Conservation (phyloP, 73 alveolate species). For the Durusdinium trenchii region DNA sequence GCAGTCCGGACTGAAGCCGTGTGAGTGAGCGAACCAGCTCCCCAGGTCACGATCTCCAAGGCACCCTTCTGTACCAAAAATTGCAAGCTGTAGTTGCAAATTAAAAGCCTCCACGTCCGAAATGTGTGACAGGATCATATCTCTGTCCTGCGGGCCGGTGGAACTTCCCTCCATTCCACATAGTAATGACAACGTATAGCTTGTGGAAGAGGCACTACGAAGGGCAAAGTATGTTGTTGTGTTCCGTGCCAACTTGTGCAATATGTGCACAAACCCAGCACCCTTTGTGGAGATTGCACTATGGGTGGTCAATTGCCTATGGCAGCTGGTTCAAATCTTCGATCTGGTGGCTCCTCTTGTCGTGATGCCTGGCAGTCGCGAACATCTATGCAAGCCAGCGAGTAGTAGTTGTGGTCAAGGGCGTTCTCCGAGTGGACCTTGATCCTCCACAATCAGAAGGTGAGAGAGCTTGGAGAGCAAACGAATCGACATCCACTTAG, state of each 20-base stretch:
- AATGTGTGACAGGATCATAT: slow-evolving; percentile 56
- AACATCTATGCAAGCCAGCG: slow-evolving; percentile 50
- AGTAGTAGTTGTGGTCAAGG: slow-evolving; percentile 38
- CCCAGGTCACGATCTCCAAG: neutral
- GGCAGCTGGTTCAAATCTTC: neutral
- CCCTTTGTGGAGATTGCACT: no score
- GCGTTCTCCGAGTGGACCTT: slow-evolving; percentile 45
- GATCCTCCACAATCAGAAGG: no score
- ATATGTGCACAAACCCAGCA: no score
- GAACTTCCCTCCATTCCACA: no score
- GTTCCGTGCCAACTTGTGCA: no score
- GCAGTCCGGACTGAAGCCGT: no score
- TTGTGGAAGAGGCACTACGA: no score
- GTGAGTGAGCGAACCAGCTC: neutral
- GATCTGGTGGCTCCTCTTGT: slow-evolving; percentile 5
- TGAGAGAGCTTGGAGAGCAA: no score
- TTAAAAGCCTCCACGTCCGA: slow-evolving; percentile 9
- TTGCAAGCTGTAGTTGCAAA: slow-evolving; percentile 34
- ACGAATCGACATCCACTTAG: no score
- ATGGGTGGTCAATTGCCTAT: no score
- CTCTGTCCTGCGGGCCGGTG: slow-evolving; percentile 9
- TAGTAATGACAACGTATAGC: no score
- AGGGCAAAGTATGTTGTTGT: no score
- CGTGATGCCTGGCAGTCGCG: slow-evolving; percentile 57
- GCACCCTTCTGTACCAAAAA: slow-evolving; percentile 67